Percentiles rank a stretch among this genome's conserved stretches.
Conservation (phyloP, 2,329 filamentous ascomycete genomes). For the Verruconis gallopava region DNA sequence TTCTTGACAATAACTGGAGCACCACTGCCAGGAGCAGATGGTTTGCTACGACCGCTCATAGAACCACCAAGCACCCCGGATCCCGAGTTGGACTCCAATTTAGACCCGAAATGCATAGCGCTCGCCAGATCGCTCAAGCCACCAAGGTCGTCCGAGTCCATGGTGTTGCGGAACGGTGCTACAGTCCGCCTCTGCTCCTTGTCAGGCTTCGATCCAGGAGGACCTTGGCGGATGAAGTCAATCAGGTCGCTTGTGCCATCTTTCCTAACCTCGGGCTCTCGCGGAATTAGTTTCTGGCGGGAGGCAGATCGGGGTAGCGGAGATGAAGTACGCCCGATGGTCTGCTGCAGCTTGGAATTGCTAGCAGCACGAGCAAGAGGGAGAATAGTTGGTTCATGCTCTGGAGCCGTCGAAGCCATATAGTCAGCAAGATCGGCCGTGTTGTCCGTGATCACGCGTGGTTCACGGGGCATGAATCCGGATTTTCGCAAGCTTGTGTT, state of each 20-base stretch:
- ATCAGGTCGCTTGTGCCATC: conserved; percentile 76
- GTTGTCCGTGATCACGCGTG: conserved; percentile 56
- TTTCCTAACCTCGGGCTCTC: conserved; percentile 51
- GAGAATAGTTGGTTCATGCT: conserved; percentile 11
- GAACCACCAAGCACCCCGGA: not conserved
- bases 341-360: not conserved
- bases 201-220: conserved; percentile 36
- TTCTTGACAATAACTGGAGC: conserved; percentile 34
- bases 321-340: not conserved
- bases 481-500: conserved; percentile 15
- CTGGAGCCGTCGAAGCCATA: conserved; percentile 66
- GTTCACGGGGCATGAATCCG: conserved; percentile 50
- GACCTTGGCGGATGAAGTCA: conserved; percentile 86
- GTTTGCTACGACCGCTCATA: conserved; percentile 23
- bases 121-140: conserved; percentile 18
- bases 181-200: conserved; percentile 53
- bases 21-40: conserved; percentile 20
- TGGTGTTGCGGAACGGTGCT: conserved; percentile 71
- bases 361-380: conserved; percentile 3
- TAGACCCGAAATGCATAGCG: conserved; percentile 18
- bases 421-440: conserved; percentile 79
- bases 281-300: conserved; percentile 35
- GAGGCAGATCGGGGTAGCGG: conserved; percentile 11
- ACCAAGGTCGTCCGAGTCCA: conserved; percentile 69
- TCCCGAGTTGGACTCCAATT: conserved; percentile 19